Evolutionary conservation across 768 basidiomycete genomes (phyloP).

Genomic region (Auricularia auricula-judae): DNA sequence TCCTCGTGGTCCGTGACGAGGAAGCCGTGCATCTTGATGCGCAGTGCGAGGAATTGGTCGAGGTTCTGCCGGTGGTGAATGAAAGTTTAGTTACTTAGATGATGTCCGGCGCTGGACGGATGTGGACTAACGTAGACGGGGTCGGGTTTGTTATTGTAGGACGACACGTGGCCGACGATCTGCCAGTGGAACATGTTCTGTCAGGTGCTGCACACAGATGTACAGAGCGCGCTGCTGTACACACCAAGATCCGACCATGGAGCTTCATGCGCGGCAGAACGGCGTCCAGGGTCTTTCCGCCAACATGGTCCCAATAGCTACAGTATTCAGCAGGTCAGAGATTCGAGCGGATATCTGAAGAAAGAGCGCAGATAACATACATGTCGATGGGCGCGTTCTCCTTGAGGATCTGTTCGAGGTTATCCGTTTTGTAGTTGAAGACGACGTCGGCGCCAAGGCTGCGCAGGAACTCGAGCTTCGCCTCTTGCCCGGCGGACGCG

Average conservation of each 20-base stretch:
- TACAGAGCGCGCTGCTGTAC: too few species aligned
- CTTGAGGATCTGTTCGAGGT: slow-evolving; percentile 20
- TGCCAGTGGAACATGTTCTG: too few species aligned
- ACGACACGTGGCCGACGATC: slow-evolving; percentile 7
- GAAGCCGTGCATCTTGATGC: slow-evolving; percentile 36
- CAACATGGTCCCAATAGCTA: slow-evolving; percentile 48
- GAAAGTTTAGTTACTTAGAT: slow-evolving; percentile 9
- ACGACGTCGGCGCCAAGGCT: slow-evolving; percentile 25
- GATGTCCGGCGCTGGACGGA: slow-evolving; percentile 15
- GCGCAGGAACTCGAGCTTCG: slow-evolving; percentile 28
- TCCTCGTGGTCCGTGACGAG: slow-evolving; percentile 22
- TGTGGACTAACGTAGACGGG: slow-evolving; percentile 12
- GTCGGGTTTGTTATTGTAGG: slow-evolving; percentile 18
- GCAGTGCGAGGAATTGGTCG: slow-evolving; percentile 28
- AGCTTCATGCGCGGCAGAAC: slow-evolving; percentile 36
- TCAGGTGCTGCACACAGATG: too few species aligned
- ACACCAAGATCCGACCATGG: slow-evolving; percentile 35
- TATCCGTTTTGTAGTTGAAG: slow-evolving; percentile 24
- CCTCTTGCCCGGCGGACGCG: slow-evolving; percentile 28
- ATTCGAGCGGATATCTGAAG: too few species aligned
- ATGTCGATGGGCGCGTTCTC: slow-evolving; percentile 26
- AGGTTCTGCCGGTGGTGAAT: slow-evolving; percentile 23
- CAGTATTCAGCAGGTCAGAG: neutral
- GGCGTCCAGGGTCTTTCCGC: slow-evolving; percentile 46
- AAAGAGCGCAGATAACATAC: slow-evolving; percentile 7